Evolutionary conservation across 1,139 yeast genomes (phyloP), one percentile per base, ranked within the genome.

Genomic region (Lodderomyces pseudojiufengensis): DNA sequence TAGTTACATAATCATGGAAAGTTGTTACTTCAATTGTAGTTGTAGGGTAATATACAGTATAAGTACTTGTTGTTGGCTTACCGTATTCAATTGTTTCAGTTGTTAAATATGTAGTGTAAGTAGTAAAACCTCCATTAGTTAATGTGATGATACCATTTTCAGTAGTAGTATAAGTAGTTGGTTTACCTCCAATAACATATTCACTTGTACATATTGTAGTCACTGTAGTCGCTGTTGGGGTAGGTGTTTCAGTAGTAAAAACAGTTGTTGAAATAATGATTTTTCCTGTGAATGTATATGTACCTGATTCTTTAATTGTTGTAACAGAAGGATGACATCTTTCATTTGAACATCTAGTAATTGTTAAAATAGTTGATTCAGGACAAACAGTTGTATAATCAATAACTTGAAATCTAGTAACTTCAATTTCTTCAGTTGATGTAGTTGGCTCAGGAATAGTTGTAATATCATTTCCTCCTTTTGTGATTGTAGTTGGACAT

Each of bases 391-490:
- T 41, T 9, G 47, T 44, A 24, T 32, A 41, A 11, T 37, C 45
- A 24, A 44, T 42, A 12, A 16, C 32, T 18, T 5, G 5, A 7
- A 18, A 24, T n/a, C 26, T n/a, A 5, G 26, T 24, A 12, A 24
- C 13, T 24, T 12, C 13, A 12, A 24, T 24, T 24, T 15, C 27
- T 14, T 18, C 32, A 9, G 26, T 21, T 22, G 47, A 47, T 22
- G 36, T 48, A 38, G 41, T 38, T 40, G 39, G 41, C 27, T 39
- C 40, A 32, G 49, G 49, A 24, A 41, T 49, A 33, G 38, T 41
- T 28, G 41, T 39, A 29, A 42, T 13, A 9, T 14, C 26, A 20
- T 47, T 26, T 31, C 49, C 49, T 30, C 47, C 42, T 37, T 51
- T 36, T 18, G 48, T 44, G 32, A 46, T 46, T 24, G 37, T 37